These are phyloP conservation scores for Penicillium paradoxum DNA, from an alignment of 495 filamentous ascomycete species.

Conservation along the genomic window DNA sequence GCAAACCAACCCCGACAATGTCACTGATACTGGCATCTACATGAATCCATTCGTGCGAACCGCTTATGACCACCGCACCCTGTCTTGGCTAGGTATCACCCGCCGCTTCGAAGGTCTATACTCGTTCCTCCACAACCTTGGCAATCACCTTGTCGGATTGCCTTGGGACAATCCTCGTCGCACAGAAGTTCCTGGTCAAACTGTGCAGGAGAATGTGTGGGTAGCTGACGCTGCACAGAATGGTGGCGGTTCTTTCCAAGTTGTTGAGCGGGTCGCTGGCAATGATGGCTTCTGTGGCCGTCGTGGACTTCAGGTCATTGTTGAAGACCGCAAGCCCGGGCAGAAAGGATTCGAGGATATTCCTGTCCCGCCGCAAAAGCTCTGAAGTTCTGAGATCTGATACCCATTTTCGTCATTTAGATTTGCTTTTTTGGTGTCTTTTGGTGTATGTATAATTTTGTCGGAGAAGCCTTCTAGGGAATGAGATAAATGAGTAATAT, in stretches of 20 bases:
- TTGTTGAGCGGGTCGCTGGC: conserved; percentile 36
- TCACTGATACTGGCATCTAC: conserved; percentile 54
- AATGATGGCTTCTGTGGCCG: conserved; percentile 55
- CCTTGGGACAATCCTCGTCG: conserved; percentile 57
- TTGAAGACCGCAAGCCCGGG: conserved; percentile 43
- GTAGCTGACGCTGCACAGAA: conserved; percentile 27
- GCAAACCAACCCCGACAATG: conserved; percentile 31
- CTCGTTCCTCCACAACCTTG: conserved; percentile 48
- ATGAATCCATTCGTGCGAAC: conserved; percentile 71
- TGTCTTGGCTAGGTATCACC: conserved; percentile 51
- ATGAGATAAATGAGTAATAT: neutral
- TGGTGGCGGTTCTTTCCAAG: conserved; percentile 40
- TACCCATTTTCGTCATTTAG: conserved; percentile 1
- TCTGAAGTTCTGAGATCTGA: neutral
- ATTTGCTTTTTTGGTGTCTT: neutral
- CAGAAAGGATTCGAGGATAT: conserved; percentile 51
- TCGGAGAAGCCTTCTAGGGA: too few relatives aligned
- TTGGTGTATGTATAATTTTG: neutral
- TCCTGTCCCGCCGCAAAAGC: conserved; percentile 24
- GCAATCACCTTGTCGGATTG: conserved; percentile 47
- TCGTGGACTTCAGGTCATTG: conserved; percentile 53
- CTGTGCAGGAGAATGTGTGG: conserved; percentile 53
- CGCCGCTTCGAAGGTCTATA: conserved; percentile 58
- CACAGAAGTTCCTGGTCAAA: conserved; percentile 47
- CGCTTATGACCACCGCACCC: conserved; percentile 52